These are phyloP conservation scores for Monosporascus sp. DNA, from an alignment of 2,329 filamentous ascomycete species.

Conservation along the genomic window DNA sequence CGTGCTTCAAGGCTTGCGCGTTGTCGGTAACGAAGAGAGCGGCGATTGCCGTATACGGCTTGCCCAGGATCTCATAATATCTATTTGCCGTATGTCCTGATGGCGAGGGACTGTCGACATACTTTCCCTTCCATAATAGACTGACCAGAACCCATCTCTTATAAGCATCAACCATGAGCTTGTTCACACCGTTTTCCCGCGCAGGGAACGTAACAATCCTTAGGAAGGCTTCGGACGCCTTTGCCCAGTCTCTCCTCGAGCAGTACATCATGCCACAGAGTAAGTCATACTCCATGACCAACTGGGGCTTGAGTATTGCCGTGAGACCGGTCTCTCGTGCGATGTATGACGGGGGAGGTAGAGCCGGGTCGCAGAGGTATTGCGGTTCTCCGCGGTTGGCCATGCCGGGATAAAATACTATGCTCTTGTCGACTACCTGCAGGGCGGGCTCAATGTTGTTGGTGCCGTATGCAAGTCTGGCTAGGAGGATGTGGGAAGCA, in stretches of 20 bases:
- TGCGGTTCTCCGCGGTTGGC: slow-evolving; percentile 30
- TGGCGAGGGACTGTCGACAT: slow-evolving; percentile 49
- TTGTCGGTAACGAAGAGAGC: slow-evolving; percentile 56
- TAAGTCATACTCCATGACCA: slow-evolving; percentile 64
- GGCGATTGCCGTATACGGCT: slow-evolving; percentile 66
- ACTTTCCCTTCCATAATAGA: slow-evolving; percentile 63
- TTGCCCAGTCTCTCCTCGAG: slow-evolving; percentile 54
- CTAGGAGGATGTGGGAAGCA: slow-evolving; percentile 53
- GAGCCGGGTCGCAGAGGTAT: slow-evolving; percentile 39
- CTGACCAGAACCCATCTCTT: slow-evolving; percentile 84
- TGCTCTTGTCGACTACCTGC: slow-evolving; percentile 57
- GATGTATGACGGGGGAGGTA: slow-evolving; percentile 53
- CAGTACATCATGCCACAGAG: slow-evolving; percentile 61
- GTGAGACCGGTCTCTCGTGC: slow-evolving; percentile 54
- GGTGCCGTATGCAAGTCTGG: slow-evolving; percentile 53
- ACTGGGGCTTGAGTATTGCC: slow-evolving; percentile 41
- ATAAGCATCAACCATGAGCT: slow-evolving; percentile 82
- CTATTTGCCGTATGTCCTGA: slow-evolving; percentile 38
- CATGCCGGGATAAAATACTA: slow-evolving; percentile 59
- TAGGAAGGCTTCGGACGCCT: slow-evolving; percentile 57
- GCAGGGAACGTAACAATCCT: slow-evolving; percentile 63
- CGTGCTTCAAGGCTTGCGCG: slow-evolving; percentile 55
- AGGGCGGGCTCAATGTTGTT: slow-evolving; percentile 50
- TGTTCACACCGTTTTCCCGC: slow-evolving; percentile 58
- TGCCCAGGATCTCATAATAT: slow-evolving; percentile 51